These are phyloP conservation scores for Piromyces finnis DNA, from an alignment of 192 early-diverging fungal genomes.

Conservation along the genomic window DNA sequence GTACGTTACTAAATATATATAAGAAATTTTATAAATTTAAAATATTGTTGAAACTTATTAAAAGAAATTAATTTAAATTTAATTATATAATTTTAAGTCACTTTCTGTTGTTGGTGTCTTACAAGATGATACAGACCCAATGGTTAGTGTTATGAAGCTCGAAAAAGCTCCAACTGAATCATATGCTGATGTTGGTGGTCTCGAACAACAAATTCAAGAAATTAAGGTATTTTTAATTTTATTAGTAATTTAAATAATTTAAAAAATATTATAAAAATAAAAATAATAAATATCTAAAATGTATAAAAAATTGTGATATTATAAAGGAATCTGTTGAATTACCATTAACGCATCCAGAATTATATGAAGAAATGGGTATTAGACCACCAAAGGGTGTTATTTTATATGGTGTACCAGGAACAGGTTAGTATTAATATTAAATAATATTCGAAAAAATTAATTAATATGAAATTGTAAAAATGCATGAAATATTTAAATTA, in stretches of 20 bases:
- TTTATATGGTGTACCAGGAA: conserved; percentile 86
- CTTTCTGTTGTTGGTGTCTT: conserved; percentile 90
- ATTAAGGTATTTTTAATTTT: conserved; percentile 29
- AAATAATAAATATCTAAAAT: not conserved
- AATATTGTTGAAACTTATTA: too few relatives aligned
- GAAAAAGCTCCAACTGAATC: conserved; percentile 98
- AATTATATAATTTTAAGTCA: conserved; percentile 10
- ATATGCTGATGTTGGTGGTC: conserved; percentile 92
- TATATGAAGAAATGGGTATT: conserved; percentile 98
- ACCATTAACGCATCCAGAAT: conserved; percentile 87
- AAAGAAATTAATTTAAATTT: too few relatives aligned
- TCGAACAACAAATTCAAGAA: conserved; percentile 93
- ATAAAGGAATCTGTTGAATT: conserved; percentile 81
- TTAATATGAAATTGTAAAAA: too few relatives aligned
- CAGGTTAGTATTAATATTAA: conserved; percentile 12
- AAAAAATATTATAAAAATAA: not conserved
- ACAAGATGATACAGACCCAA: conserved; percentile 86
- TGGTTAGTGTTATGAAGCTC: conserved; percentile 99
- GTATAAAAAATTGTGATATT: not conserved
- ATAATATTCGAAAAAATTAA: not conserved
- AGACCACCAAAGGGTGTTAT: conserved; percentile 95
- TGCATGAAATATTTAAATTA: too few relatives aligned
- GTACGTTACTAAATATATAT: too few relatives aligned
- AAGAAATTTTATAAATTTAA: too few relatives aligned
- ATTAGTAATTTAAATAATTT: not conserved